A percentile compares a stretch with the other conserved stretches of the same genome.
Evolutionary conservation across 768 basidiomycete species (phyloP).

Genomic region (Pulveroboletus sp.): DNA sequence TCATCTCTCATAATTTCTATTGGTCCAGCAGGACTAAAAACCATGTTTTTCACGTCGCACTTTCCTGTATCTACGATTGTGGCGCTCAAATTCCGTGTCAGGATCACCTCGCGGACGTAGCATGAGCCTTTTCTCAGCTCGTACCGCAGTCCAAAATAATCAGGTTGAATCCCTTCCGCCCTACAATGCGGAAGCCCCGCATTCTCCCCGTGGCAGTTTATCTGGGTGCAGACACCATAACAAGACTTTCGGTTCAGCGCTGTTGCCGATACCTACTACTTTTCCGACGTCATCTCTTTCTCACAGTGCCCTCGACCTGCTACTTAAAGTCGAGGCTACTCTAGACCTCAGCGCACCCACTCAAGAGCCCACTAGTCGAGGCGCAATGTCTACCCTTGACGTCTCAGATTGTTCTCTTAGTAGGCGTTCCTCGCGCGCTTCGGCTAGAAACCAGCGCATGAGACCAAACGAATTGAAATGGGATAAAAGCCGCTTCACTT

Average conservation of each 20-base stretch:
- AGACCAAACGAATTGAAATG: constrained; percentile 24
- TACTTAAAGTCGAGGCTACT: constrained; percentile 31
- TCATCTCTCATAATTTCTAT: constrained; percentile 9
- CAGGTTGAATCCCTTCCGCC: constrained; percentile 20
- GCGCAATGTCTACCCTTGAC: constrained; percentile 25
- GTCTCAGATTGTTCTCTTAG: constrained; percentile 23
- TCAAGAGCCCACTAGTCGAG: constrained; percentile 15
- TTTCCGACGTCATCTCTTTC: constrained; percentile 34
- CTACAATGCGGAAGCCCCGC: constrained; percentile 34
- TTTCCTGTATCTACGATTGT: constrained; percentile 18
- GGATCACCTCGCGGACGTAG: constrained; percentile 32
- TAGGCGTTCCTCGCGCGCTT: constrained; percentile 30
- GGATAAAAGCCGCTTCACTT: constrained; percentile 29
- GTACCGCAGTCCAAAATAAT: constrained; percentile 22
- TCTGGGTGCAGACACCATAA: constrained; percentile 23
- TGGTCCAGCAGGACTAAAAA: constrained; percentile 16
- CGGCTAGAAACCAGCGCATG: constrained; percentile 25
- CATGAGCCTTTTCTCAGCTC: constrained; percentile 32
- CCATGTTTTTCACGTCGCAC: constrained; percentile 20
- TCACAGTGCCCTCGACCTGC: constrained; percentile 26
- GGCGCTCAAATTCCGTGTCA: constrained; percentile 20
- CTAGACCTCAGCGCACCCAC: constrained; percentile 15
- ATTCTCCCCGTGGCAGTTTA: constrained; percentile 25
- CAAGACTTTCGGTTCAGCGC: constrained; percentile 21
- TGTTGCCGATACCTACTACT: constrained; percentile 20